Conservation (phyloP, 306 rosid species). For the Corylus heterophylla region DNA sequence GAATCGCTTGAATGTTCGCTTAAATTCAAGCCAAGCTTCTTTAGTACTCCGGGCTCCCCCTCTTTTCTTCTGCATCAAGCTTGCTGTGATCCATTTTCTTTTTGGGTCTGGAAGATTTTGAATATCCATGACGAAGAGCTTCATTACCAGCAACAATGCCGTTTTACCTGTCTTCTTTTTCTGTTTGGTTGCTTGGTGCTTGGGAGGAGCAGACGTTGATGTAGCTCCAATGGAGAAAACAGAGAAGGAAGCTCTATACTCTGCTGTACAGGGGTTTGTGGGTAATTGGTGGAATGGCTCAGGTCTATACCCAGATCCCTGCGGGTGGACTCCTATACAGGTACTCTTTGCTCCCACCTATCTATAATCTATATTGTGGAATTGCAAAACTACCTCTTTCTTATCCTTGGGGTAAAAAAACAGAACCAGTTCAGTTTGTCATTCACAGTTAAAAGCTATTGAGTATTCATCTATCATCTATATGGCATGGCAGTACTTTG, state of each 20-base stretch:
- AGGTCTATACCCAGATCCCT: constrained; percentile 96
- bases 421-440: not conserved
- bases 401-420: constrained; percentile 10
- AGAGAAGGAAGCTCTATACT: constrained; percentile 70
- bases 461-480: not conserved
- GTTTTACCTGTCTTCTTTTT: constrained; percentile 37
- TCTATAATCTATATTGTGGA: not conserved
- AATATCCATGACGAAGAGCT: constrained; percentile 39
- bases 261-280: constrained; percentile 88
- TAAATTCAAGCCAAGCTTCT: constrained; percentile 21
- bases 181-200: constrained; percentile 38
- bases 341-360: constrained; percentile 34
- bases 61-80: not conserved
- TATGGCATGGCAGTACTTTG: not conserved
- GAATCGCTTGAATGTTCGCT: constrained; percentile 18
- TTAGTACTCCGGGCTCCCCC: not conserved
- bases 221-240: constrained; percentile 78
- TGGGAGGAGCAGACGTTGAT: constrained; percentile 48
- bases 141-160: constrained; percentile 7
- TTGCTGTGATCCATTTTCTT: constrained; percentile 8
- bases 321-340: constrained; percentile 99
- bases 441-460: not conserved
- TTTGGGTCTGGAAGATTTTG: constrained; percentile 13
- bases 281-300: constrained; percentile 97
- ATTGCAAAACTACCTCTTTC: constrained; percentile 11